Evolutionary conservation across 306 rosid species (phyloP).

Genomic region (Dryas drummondii): DNA sequence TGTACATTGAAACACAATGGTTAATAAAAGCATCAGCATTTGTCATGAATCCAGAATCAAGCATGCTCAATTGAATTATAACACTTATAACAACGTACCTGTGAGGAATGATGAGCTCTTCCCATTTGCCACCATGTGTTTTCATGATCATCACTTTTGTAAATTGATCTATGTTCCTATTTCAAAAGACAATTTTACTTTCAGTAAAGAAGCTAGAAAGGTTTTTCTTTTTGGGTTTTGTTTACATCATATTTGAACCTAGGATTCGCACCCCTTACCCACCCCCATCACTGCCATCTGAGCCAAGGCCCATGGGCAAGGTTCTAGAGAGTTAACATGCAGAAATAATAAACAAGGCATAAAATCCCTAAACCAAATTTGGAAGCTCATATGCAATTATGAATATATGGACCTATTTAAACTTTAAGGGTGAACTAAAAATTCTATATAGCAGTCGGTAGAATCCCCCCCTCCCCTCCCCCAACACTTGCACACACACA

Average conservation of each 20-base stretch:
- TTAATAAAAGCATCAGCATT: slow-evolving; percentile 18
- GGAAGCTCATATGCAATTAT: background rate
- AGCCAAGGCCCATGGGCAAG: too few species aligned
- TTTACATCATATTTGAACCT: too few species aligned
- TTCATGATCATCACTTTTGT: slow-evolving; percentile 69
- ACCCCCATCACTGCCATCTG: too few species aligned
- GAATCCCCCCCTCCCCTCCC: too few species aligned
- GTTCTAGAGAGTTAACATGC: background rate
- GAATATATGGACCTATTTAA: background rate
- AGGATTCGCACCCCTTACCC: too few species aligned
- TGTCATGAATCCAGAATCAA: background rate
- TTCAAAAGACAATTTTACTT: slow-evolving; percentile 5
- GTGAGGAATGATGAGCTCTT: slow-evolving; percentile 67
- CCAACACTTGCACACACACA: too few species aligned
- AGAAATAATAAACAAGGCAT: background rate
- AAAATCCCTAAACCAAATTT: background rate
- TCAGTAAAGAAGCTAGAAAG: slow-evolving; percentile 7
- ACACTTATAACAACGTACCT: slow-evolving; percentile 42
- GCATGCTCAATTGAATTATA: slow-evolving; percentile 8
- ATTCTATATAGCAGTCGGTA: too few species aligned
- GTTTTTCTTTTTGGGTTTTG: too few species aligned
- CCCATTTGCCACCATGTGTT: slow-evolving; percentile 51
- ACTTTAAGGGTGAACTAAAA: background rate
- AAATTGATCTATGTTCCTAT: slow-evolving; percentile 80
- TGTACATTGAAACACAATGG: slow-evolving; percentile 31